Conservation (phyloP, 139 green algal species). For the Chlamydomonas applanata region DNA sequence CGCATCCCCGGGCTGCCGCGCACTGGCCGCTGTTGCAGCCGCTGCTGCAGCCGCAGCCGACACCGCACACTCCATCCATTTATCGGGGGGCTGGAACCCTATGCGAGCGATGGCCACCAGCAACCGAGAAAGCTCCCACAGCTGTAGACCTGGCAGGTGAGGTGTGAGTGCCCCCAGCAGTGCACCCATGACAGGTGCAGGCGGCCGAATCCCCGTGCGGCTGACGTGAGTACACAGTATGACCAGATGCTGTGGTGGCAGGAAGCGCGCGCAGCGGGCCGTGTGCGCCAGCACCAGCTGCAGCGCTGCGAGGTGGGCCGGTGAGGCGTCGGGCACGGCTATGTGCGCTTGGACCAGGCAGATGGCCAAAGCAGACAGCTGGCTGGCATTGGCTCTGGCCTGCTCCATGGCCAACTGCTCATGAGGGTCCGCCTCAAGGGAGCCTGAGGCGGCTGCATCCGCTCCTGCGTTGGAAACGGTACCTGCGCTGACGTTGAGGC, state of each 20-base stretch:
- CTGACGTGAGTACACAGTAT: neutral
- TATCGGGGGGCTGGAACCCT: neutral
- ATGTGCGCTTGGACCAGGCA: too few relatives aligned
- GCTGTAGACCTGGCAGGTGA: neutral
- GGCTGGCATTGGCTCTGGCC: too few relatives aligned
- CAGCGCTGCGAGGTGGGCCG: neutral
- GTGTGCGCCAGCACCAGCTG: neutral
- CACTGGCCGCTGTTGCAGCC: neutral
- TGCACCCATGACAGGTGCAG: neutral
- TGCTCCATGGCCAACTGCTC: too few relatives aligned
- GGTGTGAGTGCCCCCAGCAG: neutral
- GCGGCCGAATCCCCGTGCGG: neutral
- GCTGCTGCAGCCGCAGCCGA: neutral
- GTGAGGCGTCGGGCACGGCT: too few relatives aligned
- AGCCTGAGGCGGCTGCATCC: too few relatives aligned
- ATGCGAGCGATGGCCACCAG: conserved; percentile 3
- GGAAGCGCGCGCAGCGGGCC: neutral
- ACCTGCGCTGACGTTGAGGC: too few relatives aligned
- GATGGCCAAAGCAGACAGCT: too few relatives aligned
- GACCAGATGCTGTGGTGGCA: conserved; percentile 3
- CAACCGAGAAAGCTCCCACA: neutral
- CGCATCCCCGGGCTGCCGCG: neutral
- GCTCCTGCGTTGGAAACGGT: too few relatives aligned
- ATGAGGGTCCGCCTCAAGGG: too few relatives aligned
- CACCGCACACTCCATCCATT: conserved; percentile 8